Evolutionary conservation across 1,139 yeast species (phyloP), one percentile per base, ranked within the genome.

Genomic region (Casaregolazyma lundiana): DNA sequence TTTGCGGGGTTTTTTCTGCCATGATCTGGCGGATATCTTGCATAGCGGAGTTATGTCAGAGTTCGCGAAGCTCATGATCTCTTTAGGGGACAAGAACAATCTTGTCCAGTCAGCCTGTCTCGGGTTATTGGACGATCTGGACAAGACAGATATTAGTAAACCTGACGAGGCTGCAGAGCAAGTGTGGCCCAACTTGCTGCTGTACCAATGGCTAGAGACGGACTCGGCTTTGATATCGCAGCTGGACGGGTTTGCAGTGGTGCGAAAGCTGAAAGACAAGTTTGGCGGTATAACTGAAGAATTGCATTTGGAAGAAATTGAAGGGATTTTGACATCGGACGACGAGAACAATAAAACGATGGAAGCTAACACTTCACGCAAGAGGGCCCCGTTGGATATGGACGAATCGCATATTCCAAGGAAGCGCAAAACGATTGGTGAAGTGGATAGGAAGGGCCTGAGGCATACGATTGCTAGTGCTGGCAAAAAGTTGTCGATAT

Each of bases 41-140:
- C 40, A 42, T 18, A 35, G 41, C 9, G 40, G 45, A 15, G 37
- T 42, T 6, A 13, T 42, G 29, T 19, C 29, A n/a, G 75, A 83
- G 53, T 63, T 63, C 1, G 69, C 80, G 47, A 71, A 85, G 51
- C 65, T 68, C 17, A 72, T 69, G n/a, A 75, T 78, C 16, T 35
- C 29, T 2, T 18, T 42, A 19, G 71, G 75, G 17, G 67, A 72
- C 35, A 67, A 68, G 39, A 80, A 84, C 59, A 84, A 81, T 58
- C 68, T 90, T 50, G 75, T 86, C 2, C 85, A 80, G 58, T 87
- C 96, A 0, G 75, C 94, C 2, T 77, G 94, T 54, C 70, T 89
- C 45, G 92, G 85, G 57, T 70, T 90, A 36, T 67, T 88, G 45
- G 84, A 80, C 53, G 64, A 74, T 2, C 64, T 86, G 2, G 60